phyloP scores from a whole-genome alignment of 352 stramenopile genomes.

The Phytophthora tubulina region DNA sequence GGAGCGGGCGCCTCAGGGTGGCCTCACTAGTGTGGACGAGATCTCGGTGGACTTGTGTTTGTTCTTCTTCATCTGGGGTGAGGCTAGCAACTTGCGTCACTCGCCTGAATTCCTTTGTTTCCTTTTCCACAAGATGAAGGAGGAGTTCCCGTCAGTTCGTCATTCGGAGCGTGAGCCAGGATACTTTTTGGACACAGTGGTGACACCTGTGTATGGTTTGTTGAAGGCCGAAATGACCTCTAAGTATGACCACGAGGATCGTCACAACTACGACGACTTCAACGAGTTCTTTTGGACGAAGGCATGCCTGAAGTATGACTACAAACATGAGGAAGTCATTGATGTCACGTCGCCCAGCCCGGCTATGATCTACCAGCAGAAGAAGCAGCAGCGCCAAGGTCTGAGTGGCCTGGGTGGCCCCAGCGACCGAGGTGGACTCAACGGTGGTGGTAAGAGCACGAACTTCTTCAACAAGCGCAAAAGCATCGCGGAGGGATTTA shows the following conservation, averaged over 20 bases:
- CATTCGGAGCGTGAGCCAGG: constrained; percentile 90
- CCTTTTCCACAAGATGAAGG: constrained; percentile 97
- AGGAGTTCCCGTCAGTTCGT: constrained; percentile 81
- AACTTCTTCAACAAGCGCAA: constrained; percentile 63
- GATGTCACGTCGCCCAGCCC: constrained; percentile 78
- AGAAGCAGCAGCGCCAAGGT: constrained; percentile 56
- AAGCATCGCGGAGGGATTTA: constrained; percentile 92
- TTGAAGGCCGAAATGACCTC: constrained; percentile 89
- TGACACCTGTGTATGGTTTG: constrained; percentile 96
- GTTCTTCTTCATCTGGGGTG: constrained; percentile 99
- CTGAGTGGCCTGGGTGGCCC: constrained; percentile 42
- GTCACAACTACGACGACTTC: constrained; percentile 99
- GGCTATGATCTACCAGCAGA: constrained; percentile 60
- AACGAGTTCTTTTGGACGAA: constrained; percentile 99
- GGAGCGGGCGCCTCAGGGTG: constrained; percentile 72
- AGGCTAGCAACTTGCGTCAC: constrained; percentile 97
- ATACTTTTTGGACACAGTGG: constrained; percentile 98
- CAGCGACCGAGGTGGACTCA: constrained; percentile 39
- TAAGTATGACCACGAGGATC: constrained; percentile 94
- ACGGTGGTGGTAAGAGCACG: constrained; percentile 29
- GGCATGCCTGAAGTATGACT: constrained; percentile 95
- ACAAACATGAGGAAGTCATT: constrained; percentile 90
- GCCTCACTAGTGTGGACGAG: constrained; percentile 89
- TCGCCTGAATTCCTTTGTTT: constrained; percentile 99
- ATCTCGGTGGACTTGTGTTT: constrained; percentile 90